Evolutionary conservation across 345 rosid species (phyloP), one percentile per base, ranked within the genome.

Genomic region (Eucalyptus pauciflora): DNA sequence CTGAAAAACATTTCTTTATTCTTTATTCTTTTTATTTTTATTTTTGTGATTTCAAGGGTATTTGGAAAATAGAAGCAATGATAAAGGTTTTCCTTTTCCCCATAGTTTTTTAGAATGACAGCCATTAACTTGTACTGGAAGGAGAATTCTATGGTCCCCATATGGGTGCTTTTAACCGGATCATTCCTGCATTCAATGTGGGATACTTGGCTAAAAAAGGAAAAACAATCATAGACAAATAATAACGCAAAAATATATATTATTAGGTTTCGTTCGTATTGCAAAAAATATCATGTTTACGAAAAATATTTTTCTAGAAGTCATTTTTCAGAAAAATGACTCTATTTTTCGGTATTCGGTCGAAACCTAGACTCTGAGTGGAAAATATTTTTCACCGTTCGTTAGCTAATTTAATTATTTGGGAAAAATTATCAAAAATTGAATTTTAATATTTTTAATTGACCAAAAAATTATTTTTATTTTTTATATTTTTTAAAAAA

Each of bases 281-380:
- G 41, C 41, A 5, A 41, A 41, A 41, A 41, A 41, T 41, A 41
- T 41, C 5, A 5, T 41, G 41, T 41, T 41, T 37, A 1, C 4
- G 41, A 1, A 37, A 37, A 37, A 37, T 37, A 37, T 37, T 37
- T 37, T 37, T 33, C 37, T 37, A 37, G 41, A 37, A 37, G 1
- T 37, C 4, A 37, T 37, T 37, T 37, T 37, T 37, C 41, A 33
- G 37, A 3, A 33, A 33, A 33, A 33, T 33, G 41, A 37, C 41
- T 37, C 1, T 37, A 37, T 37, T 37, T 37, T 37, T 1, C 4
- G 3, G 3, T 3, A 37, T 37, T 37, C 41, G 4, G 4, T 1
- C 41, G 41, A 37, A 37, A 37, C 41, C 41, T 33, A 37, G 41
- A 37, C 4, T 37, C 4, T 33, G 4, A 37, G 41, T 37, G 41